A percentile compares a stretch with the other conserved stretches of the same genome.
These are phyloP conservation scores for Exserohilum turcica DNA, from an alignment of 2,329 filamentous ascomycete species.

Conservation along the genomic window DNA sequence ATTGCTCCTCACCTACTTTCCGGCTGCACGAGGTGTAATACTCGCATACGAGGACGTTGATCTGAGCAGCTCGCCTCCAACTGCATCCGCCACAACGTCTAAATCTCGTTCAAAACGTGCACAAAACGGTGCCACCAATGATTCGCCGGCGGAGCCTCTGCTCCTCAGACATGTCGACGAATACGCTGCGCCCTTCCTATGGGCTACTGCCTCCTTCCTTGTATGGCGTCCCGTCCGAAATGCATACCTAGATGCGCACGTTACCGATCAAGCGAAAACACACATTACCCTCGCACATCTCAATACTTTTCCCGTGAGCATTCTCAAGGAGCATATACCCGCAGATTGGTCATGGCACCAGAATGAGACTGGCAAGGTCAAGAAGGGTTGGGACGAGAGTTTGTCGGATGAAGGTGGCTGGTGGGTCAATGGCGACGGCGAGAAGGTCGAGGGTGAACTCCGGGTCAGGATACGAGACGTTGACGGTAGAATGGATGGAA, in stretches of 20 bases:
- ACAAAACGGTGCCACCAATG: slow-evolving; percentile 10
- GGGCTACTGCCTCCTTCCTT: slow-evolving; percentile 85
- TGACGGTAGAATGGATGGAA: slow-evolving; percentile 69
- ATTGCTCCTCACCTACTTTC: slow-evolving; percentile 76
- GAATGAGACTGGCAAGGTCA: slow-evolving; percentile 26
- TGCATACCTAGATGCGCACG: slow-evolving; percentile 75
- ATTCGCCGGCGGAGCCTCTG: slow-evolving; percentile 14
- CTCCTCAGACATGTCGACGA: slow-evolving; percentile 57
- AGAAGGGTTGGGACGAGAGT: slow-evolving; percentile 33
- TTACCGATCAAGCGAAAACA: slow-evolving; percentile 86
- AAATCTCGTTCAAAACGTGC: slow-evolving; percentile 14
- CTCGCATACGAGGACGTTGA: slow-evolving; percentile 73
- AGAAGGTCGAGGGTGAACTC: slow-evolving; percentile 59
- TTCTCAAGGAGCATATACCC: slow-evolving; percentile 78
- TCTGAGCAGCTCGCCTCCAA: slow-evolving; percentile 62
- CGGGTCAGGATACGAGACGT: slow-evolving; percentile 83
- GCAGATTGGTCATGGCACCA: slow-evolving; percentile 74
- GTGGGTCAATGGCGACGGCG: slow-evolving; percentile 74
- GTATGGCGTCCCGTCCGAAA: slow-evolving; percentile 78
- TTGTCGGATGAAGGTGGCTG: slow-evolving; percentile 63
- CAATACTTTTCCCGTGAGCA: slow-evolving; percentile 88
- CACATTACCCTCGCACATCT: slow-evolving; percentile 89
- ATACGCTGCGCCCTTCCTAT: slow-evolving; percentile 83
- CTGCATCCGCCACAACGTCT: neutral
- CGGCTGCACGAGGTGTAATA: slow-evolving; percentile 73